phyloP scores from a whole-genome alignment of 2,329 filamentous ascomycete species.

The Cercospora sojina region DNA sequence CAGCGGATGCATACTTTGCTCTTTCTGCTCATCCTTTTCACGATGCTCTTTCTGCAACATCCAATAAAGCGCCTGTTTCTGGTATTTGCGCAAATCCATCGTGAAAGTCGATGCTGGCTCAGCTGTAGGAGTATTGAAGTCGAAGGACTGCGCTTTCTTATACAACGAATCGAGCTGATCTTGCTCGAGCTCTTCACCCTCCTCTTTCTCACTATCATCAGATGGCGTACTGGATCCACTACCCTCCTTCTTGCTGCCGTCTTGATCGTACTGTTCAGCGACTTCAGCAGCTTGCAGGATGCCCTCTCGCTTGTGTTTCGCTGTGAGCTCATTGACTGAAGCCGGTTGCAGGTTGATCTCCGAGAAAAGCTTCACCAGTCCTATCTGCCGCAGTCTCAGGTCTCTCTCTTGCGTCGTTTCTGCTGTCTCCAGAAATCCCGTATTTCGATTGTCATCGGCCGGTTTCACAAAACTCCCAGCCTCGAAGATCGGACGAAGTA shows the following conservation, averaged over 20 bases:
- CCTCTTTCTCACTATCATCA: conserved; percentile 61
- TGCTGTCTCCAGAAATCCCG: conserved; percentile 75
- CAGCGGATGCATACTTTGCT: conserved; percentile 88
- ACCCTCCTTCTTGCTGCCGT: conserved; percentile 57
- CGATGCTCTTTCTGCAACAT: conserved; percentile 93
- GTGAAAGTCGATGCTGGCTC: conserved; percentile 79
- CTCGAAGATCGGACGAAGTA: conserved; percentile 74
- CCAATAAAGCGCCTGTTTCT: conserved; percentile 94
- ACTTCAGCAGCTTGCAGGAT: conserved; percentile 84
- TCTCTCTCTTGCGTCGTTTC: conserved; percentile 84
- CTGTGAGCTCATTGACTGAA: conserved; percentile 68
- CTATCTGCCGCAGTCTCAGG: conserved; percentile 79
- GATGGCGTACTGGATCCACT: conserved; percentile 56
- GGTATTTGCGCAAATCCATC: conserved; percentile 84
- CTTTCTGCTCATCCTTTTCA: conserved; percentile 63
- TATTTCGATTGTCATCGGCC: conserved; percentile 67
- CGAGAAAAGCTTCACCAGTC: conserved; percentile 82
- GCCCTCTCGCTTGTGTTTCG: conserved; percentile 77
- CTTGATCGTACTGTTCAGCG: conserved; percentile 66
- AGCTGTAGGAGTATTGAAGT: conserved; percentile 85
- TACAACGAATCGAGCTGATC: conserved; percentile 93
- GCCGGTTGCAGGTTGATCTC: conserved; percentile 82
- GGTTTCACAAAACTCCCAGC: conserved; percentile 60
- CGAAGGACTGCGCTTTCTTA: conserved; percentile 93
- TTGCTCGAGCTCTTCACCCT: conserved; percentile 88